phyloP scores from a whole-genome alignment of 805 yeast species.

The Starmerella asiatica region DNA sequence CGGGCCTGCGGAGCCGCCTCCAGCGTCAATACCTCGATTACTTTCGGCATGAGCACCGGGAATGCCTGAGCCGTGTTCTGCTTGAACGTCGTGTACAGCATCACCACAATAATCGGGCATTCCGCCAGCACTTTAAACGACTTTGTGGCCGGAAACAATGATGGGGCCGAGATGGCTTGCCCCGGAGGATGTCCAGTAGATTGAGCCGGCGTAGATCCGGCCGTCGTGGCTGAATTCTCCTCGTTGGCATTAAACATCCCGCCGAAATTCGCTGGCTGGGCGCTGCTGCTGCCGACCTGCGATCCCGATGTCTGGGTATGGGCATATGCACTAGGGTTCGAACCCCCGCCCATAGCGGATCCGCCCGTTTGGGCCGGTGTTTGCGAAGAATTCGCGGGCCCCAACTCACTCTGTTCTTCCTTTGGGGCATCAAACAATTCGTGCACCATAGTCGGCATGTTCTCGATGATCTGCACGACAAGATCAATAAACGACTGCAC shows the following conservation, averaged over 20 bases:
- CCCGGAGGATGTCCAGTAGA: background rate
- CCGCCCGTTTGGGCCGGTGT: too few relatives aligned
- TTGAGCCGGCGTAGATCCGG: background rate
- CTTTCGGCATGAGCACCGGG: slow-evolving; percentile 66
- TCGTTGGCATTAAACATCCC: too few relatives aligned
- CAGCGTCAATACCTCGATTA: slow-evolving; percentile 55
- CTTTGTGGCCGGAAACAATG: slow-evolving; percentile 47
- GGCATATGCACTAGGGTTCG: too few relatives aligned
- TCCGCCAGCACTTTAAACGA: slow-evolving; percentile 90
- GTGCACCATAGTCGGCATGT: slow-evolving; percentile 61
- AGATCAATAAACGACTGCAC: slow-evolving; percentile 69
- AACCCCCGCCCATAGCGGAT: too few relatives aligned
- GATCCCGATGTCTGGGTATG: too few relatives aligned
- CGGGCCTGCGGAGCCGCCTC: slow-evolving; percentile 72
- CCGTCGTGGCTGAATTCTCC: background rate
- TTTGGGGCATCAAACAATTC: slow-evolving; percentile 41
- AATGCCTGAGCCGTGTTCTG: slow-evolving; percentile 56
- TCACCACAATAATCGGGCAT: slow-evolving; percentile 93
- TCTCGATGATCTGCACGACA: slow-evolving; percentile 62
- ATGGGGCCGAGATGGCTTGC: background rate
- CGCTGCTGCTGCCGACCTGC: too few relatives aligned
- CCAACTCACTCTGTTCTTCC: background rate
- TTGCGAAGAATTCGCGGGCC: background rate
- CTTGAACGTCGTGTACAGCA: slow-evolving; percentile 78
- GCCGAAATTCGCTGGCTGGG: too few relatives aligned